These are phyloP conservation scores for Diospyros kaki DNA, from an alignment of 148 eudicot genomes.

Conservation along the genomic window DNA sequence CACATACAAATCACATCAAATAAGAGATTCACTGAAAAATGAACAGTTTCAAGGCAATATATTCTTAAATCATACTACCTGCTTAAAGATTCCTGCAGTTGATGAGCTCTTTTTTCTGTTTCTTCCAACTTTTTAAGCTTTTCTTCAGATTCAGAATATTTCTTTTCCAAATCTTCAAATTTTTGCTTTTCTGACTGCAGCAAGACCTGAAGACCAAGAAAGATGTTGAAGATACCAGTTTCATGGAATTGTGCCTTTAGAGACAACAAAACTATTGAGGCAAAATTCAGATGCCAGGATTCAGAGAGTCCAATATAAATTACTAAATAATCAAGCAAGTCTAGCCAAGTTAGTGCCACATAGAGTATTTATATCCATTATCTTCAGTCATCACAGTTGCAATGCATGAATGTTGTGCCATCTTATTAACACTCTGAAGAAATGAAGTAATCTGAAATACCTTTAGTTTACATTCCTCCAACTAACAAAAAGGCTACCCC, in stretches of 20 bases:
- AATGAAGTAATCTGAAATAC: not conserved
- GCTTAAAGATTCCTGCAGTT: conserved; percentile 67
- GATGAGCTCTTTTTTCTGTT: conserved; percentile 55
- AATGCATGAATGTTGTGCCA: not conserved
- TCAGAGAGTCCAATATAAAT: not conserved
- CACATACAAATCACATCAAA: not conserved
- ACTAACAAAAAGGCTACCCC: too few species aligned
- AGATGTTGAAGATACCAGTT: conserved; percentile 3
- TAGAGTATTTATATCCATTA: not conserved
- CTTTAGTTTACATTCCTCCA: not conserved
- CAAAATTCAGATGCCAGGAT: too few species aligned
- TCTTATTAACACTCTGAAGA: not conserved
- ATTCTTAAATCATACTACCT: conserved; percentile 38
- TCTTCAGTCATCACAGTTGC: conserved; percentile 8
- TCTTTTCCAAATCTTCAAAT: conserved; percentile 56
- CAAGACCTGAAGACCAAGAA: conserved; percentile 41
- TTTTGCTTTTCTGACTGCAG: conserved; percentile 66
- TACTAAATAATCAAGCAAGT: not conserved
- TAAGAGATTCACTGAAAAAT: conserved; percentile 1
- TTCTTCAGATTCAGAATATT: conserved; percentile 50
- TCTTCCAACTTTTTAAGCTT: conserved; percentile 72
- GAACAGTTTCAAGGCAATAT: not conserved
- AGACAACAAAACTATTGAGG: not conserved
- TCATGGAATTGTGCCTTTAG: not conserved
- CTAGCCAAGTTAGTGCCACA: not conserved